phyloP scores from a whole-genome alignment of 805 yeast species.

The Lipomyces yamanashiensis region DNA sequence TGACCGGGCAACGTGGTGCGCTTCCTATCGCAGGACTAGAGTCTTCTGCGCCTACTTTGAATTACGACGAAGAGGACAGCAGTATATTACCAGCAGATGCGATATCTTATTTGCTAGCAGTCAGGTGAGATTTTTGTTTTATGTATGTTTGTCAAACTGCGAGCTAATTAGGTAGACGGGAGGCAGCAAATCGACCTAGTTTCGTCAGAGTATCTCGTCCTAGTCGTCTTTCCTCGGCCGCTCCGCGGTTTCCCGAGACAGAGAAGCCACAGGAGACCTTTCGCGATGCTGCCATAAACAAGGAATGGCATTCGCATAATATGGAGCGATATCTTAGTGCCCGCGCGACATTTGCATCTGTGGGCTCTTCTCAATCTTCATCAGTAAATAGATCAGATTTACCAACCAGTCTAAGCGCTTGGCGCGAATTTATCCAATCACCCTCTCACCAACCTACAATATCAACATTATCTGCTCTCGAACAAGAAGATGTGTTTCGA shows the following conservation, averaged over 20 bases:
- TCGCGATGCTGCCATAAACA: conserved; percentile 9
- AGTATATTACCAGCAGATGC: conserved; percentile 26
- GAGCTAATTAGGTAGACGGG: conserved; percentile 9
- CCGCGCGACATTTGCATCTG: conserved; percentile 15
- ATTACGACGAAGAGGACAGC: conserved; percentile 30
- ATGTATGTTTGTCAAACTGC: not conserved
- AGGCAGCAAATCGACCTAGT: conserved; percentile 26
- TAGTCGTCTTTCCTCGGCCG: not conserved
- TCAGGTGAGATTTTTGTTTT: conserved; percentile 11
- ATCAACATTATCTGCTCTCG: conserved; percentile 45
- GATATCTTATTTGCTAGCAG: conserved; percentile 25
- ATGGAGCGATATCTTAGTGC: conserved; percentile 20
- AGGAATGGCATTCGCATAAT: conserved; percentile 28
- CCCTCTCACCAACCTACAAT: conserved; percentile 45
- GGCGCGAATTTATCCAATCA: conserved; percentile 51
- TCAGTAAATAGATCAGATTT: conserved; percentile 39
- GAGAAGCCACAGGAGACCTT: not conserved
- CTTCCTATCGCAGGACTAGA: conserved; percentile 37
- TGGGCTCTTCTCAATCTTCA: not conserved
- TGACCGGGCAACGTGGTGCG: conserved; percentile 43
- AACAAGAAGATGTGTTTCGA: conserved; percentile 46
- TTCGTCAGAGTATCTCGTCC: conserved; percentile 17
- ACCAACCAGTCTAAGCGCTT: conserved; percentile 49
- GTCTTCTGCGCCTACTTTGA: conserved; percentile 1
- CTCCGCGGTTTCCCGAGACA: not conserved